Evolutionary conservation across 164 flowering plant genomes (phyloP), one percentile per base, ranked within the genome.

Genomic region (Vitis rupestris): DNA sequence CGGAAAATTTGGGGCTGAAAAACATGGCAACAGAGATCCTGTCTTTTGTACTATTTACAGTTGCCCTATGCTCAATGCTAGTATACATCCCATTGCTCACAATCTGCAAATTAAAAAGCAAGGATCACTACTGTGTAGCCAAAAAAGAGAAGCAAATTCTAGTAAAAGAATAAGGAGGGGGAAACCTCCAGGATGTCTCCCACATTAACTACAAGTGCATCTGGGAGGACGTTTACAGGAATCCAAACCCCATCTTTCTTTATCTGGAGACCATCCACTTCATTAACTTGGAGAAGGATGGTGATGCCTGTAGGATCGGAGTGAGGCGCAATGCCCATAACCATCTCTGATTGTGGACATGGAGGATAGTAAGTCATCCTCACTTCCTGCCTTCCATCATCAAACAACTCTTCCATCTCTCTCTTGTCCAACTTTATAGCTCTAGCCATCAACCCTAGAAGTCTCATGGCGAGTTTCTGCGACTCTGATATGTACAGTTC

Each of bases 21-120:
- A 74, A 78, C 29, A 54, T 59, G 23, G 70, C 81, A 8, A 78
- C 17, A 13, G 81, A 74, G 17, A 78, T 58, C 56, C 81, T 74
- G 47, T 78, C 78, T 54, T 72, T 68, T 15, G 9, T 23, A 3
- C 70, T 30, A 57, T 74, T 78, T 47, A 64, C 74, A 2, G 58
- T 61, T 53, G 71, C 78, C 17, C 78, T 50, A 47, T 78, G 81
- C 75, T 70, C 74, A 57, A 78, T 50, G 50, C 77, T 74, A 27
- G 29, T 3, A 29, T 78, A 78, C 9, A 27, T 52, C 15, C 81
- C 81, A 64, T 78, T 78, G 66, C 66, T 78, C 63, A 73, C 7
- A 11, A 77, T 69, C 80, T 77, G 72, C 63, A n/a, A 31, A 61
- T 37, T 37, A 37, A 37, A 37, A 3, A 6, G 44, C 7, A 0